These are phyloP conservation scores for Stentor coeruleus DNA, from an alignment of 73 alveolate genomes.

Conservation along the genomic window DNA sequence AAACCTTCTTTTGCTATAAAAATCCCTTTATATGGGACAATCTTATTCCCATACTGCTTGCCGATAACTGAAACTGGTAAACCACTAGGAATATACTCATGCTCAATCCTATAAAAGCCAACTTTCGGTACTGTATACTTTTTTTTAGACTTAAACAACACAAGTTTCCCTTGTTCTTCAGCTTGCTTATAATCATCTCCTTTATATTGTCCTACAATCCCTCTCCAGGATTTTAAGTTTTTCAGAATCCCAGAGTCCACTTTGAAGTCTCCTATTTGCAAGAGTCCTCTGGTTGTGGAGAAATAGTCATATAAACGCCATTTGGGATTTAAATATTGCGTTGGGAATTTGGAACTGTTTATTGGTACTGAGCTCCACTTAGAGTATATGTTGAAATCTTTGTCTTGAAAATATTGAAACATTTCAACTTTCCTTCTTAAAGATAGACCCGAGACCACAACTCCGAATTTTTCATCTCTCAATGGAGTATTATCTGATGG, in stretches of 20 bases:
- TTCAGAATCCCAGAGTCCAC: neutral
- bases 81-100: neutral
- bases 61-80: neutral
- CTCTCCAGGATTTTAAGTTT: neutral
- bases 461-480: neutral
- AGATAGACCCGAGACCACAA: neutral
- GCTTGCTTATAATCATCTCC: neutral
- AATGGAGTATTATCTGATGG: neutral
- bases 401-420: neutral
- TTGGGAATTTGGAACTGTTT: neutral
- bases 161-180: neutral
- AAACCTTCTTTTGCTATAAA: neutral
- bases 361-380: neutral
- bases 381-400: neutral
- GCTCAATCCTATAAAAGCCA: neutral
- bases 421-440: neutral
- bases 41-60: neutral
- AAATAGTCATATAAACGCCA: neutral
- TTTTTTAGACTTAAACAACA: no score
- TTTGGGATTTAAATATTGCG: neutral
- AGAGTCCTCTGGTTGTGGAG: neutral
- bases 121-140: neutral
- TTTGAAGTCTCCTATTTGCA: neutral
- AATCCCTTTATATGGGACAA: neutral
- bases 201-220: neutral